phyloP scores from a whole-genome alignment of 2,329 filamentous ascomycete species.

The Pseudogymnoascus sp. region DNA sequence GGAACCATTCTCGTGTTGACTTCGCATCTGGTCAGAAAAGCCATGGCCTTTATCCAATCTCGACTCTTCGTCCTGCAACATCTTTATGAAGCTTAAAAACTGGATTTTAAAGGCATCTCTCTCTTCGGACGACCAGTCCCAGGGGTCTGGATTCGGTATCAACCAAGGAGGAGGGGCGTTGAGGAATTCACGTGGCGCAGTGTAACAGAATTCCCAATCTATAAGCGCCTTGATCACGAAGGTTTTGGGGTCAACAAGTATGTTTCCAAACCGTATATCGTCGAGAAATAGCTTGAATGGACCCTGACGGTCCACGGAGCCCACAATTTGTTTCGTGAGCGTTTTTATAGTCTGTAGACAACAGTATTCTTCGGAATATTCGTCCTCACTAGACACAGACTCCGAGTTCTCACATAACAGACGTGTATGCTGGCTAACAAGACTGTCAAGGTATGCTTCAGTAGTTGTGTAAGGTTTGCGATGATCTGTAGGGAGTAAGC shows the following conservation, averaged over 20 bases:
- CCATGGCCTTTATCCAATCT: neutral
- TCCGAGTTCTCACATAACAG: neutral
- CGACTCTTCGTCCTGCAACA: neutral
- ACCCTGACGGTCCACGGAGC: neutral
- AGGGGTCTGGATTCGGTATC: slow-evolving; percentile 29
- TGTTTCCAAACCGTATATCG: slow-evolving; percentile 28
- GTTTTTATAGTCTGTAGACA: neutral
- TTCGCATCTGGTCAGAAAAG: neutral
- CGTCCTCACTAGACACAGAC: neutral
- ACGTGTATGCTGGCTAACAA: neutral
- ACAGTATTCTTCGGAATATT: neutral
- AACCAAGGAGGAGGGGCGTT: slow-evolving; percentile 34
- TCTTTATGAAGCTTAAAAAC: neutral
- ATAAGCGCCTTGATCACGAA: slow-evolving; percentile 28
- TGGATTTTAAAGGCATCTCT: neutral
- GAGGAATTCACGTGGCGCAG: slow-evolving; percentile 28
- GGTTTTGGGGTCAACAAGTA: slow-evolving; percentile 23
- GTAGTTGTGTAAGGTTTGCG: neutral
- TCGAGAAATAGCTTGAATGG: slow-evolving; percentile 28
- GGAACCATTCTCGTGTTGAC: neutral
- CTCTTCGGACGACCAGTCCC: slow-evolving; percentile 15
- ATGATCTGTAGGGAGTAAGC: neutral
- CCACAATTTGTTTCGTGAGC: neutral
- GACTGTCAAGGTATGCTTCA: neutral
- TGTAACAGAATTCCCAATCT: slow-evolving; percentile 35